These are phyloP conservation scores for Microcyclospora tardicrescens DNA, from an alignment of 2,329 filamentous ascomycete genomes.

Conservation along the genomic window DNA sequence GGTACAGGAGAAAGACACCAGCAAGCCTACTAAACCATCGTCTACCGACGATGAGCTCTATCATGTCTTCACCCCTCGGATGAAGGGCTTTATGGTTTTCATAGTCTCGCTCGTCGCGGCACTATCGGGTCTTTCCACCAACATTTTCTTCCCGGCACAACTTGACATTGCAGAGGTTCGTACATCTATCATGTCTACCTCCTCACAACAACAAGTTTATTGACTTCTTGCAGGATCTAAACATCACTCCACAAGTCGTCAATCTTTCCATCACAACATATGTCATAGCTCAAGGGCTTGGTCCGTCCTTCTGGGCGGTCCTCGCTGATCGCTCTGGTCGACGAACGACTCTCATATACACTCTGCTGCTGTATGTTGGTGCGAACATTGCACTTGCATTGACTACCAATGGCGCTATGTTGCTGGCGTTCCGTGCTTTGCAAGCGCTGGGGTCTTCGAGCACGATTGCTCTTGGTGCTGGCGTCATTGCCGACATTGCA, in stretches of 20 bases:
- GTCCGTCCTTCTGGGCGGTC: constrained; percentile 16
- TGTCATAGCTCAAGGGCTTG: constrained; percentile 39
- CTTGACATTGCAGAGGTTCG: constrained; percentile 1
- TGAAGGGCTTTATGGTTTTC: constrained; percentile 1
- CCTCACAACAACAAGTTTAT: neutral
- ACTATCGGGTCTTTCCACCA: constrained; percentile 2
- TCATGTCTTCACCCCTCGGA: neutral
- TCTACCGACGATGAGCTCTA: neutral
- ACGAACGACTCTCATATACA: constrained; percentile 15
- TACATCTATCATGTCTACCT: neutral
- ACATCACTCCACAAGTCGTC: constrained; percentile 18
- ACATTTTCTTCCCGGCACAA: constrained; percentile 2
- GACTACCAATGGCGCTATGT: constrained; percentile 14
- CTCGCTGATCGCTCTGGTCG: constrained; percentile 17
- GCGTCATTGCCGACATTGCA: constrained; percentile 25
- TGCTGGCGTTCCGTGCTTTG: constrained; percentile 22
- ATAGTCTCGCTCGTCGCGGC: constrained; percentile 2
- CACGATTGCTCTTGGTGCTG: constrained; percentile 24
- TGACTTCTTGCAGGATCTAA: neutral
- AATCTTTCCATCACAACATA: constrained; percentile 46
- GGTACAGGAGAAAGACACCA: no score
- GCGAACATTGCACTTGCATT: constrained; percentile 17
- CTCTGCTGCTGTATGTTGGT: constrained; percentile 17
- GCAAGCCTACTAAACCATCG: no score
- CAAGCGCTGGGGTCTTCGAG: constrained; percentile 30